phyloP scores from a whole-genome alignment of 805 yeast species.

The Cyberlindnera euphorbiiphila region DNA sequence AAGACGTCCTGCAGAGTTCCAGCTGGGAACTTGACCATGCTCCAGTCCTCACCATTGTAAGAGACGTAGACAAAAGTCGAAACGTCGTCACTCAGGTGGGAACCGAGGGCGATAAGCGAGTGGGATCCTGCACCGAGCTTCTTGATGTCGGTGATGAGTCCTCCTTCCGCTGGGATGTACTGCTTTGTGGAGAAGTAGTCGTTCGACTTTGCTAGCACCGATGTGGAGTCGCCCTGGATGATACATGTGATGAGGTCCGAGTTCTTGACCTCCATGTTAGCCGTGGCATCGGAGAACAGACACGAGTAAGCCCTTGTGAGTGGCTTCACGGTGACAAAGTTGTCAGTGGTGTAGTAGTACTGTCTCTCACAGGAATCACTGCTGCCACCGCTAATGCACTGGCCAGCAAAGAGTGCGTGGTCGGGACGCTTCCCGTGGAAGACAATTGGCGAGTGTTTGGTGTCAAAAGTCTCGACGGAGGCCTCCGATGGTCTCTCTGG shows the following conservation, averaged over 20 bases:
- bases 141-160: conserved; percentile 30
- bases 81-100: conserved; percentile 23
- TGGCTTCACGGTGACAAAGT: conserved; percentile 34
- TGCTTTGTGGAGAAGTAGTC: conserved; percentile 41
- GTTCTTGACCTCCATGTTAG: conserved; percentile 22
- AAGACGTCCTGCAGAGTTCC: conserved; percentile 22
- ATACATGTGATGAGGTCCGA: conserved; percentile 41
- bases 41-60: conserved; percentile 33
- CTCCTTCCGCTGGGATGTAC: conserved; percentile 30
- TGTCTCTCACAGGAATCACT: conserved; percentile 32
- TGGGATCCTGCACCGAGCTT: conserved; percentile 34
- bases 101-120: conserved; percentile 34
- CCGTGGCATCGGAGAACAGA: conserved; percentile 29
- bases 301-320: conserved; percentile 33
- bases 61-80: conserved; percentile 31
- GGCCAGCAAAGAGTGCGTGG: conserved; percentile 35
- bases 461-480: conserved; percentile 24
- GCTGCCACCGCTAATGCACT: conserved; percentile 30
- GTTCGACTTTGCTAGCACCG: conserved; percentile 35
- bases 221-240: conserved; percentile 34
- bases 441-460: conserved; percentile 25
- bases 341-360: conserved; percentile 43
- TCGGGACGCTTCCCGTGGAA: conserved; percentile 39
- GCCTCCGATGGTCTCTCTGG: conserved; percentile 27
- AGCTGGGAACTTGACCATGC: conserved; percentile 31